Base-by-base conservation (phyloP, 345 rosid genomes). In the Murraya paniculata region DNA sequence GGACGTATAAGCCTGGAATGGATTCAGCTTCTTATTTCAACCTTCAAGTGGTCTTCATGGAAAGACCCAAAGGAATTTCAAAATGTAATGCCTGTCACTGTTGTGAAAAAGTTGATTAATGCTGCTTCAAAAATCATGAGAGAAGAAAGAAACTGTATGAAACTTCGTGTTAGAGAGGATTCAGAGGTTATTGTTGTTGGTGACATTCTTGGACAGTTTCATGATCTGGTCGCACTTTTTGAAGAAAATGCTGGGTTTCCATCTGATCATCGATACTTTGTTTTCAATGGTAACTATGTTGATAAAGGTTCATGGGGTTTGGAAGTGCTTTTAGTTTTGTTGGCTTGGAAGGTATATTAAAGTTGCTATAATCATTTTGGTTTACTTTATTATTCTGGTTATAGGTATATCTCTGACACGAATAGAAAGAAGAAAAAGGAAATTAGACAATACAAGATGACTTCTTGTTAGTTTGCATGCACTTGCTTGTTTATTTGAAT, bases 261-360 rank as follows among this genome's bases (percentile, higher is more conserved):
- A 45, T 83, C 88, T 57, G 79, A 80, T 39, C 73, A 77, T 36
- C 74, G 80, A 65, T 53, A 59, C 24, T 83, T 85, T 64, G 82
- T 87, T 45, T 85, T 84, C 78, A 85, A 76, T 9, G 90, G 87
- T 73, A 84, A 84, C 56, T 85, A 84, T 74, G 78, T 85, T 64
- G 87, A 82, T 77, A 81, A 80, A 53, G 85, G 88, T 50, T 74
- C 84, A 13, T 87, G 87, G 83, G 80, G 88, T 76, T 58, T 85
- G 55, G 88, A 87, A 76, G 84, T 84, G 64, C 76, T 87, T 77
- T 75, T 84, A 77, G 78, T 82, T 60, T 82, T 87, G 74, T 77
- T 87, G 86, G 90, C 88, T 39, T 85, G 86, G 88, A 85, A 87
- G 90, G 90, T 87, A 87, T 57, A 50, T 57, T 25, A 36, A 57